These are phyloP conservation scores for Monosporozyma yasuniensis DNA, from an alignment of 805 yeast species.

Conservation along the genomic window DNA sequence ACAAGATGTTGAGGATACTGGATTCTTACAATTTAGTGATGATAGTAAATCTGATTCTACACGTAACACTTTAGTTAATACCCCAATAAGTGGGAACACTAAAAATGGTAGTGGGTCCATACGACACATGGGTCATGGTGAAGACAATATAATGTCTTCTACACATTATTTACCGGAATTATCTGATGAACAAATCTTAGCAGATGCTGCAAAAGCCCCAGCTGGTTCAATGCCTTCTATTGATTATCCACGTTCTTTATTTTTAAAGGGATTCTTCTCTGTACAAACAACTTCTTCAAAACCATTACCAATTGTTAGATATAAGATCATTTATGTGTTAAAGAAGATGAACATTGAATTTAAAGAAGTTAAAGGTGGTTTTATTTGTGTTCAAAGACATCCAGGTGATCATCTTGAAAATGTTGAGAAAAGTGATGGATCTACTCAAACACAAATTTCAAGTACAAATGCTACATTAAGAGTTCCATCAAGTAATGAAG, in stretches of 20 bases:
- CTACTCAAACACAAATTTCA: slow-evolving; percentile 12
- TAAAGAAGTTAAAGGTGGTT: slow-evolving; percentile 90
- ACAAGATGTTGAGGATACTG: slow-evolving; percentile 36
- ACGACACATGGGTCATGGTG: not conserved
- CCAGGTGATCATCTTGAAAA: slow-evolving; percentile 16
- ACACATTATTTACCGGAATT: slow-evolving; percentile 22
- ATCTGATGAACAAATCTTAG: slow-evolving; percentile 42
- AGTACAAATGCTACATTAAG: not conserved
- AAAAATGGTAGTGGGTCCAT: not conserved
- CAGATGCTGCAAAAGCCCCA: slow-evolving; percentile 46
- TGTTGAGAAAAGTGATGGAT: slow-evolving; percentile 23
- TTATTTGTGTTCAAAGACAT: slow-evolving; percentile 63
- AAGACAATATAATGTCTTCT: not conserved
- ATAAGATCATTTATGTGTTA: slow-evolving; percentile 70
- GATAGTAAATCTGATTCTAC: slow-evolving; percentile 52
- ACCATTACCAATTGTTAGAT: slow-evolving; percentile 79
- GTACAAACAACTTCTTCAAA: slow-evolving; percentile 93
- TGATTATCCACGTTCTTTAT: slow-evolving; percentile 84
- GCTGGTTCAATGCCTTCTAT: slow-evolving; percentile 86
- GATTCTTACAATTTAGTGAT: slow-evolving; percentile 32
- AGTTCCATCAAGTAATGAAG: slow-evolving; percentile 4
- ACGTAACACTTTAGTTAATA: not conserved
- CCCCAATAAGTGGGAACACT: slow-evolving; percentile 6
- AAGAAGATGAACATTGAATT: slow-evolving; percentile 69
- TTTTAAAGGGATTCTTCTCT: slow-evolving; percentile 85